Base-by-base conservation (phyloP, 2,329 filamentous ascomycete genomes). In the Penicillium hordei region DNA sequence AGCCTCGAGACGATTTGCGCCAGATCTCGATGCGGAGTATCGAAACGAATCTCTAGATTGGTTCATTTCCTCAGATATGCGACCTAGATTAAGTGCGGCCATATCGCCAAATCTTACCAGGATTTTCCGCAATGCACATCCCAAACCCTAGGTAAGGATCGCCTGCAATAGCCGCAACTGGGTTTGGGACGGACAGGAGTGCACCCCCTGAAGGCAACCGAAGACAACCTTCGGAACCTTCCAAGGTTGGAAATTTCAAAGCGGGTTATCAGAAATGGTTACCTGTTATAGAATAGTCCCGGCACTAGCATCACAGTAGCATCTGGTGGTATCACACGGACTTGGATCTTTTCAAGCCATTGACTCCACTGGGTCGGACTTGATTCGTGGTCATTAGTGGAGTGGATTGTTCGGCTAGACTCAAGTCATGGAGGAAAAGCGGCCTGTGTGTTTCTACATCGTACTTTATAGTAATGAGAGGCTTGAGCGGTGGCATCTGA, bases 401-500 rank as follows among this genome's bases (percentile, higher is more conserved):
- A 17, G 19, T 12, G 34, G 25, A 9, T 33, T 33, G 2, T 33
- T 33, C 31, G 31, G 31, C 2, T 21, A 17, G 36, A 17, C 8
- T 21, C 17, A 2, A 36, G 21, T 27, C 23, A 29, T 31, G 29
- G 8, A 52, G 15, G 17, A 15, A 2, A 19, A 21, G 23, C 12
- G 39, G 49, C 21, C 23, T 21, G 45, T 44, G 52, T 38, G 15
- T 17, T 42, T 34, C 19, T 34, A 42, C 23, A 27, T 36, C 9
- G 31, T 33, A 19, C 17, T 17, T 23, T 6, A 5, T 15, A 19
- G 15, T 12, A 23, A 17, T 3, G n/a, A 27, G 40, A 44, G 53
- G 53, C 39, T 49, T 51, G 31, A 51, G 45, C 45, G 45, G 45
- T 33, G 34, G 43, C 34, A 55, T 38, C 15, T 48, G 21, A 19